phyloP scores from a whole-genome alignment of 2,329 filamentous ascomycete genomes.

The Zasmidium cellare region DNA sequence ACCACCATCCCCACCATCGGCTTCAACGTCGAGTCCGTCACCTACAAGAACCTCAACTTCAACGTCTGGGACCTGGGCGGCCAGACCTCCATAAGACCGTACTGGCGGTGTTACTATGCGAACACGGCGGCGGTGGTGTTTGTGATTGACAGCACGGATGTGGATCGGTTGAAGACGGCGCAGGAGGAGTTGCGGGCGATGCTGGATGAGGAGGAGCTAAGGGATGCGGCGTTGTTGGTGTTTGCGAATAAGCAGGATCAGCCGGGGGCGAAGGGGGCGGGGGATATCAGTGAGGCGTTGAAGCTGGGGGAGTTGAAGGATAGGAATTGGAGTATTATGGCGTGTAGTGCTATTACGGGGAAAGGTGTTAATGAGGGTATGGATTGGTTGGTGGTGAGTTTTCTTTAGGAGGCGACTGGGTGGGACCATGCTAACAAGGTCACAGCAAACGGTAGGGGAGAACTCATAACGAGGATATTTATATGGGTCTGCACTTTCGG shows the following conservation, averaged over 20 bases:
- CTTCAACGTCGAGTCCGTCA: conserved; percentile 98
- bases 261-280: conserved; percentile 91
- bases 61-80: conserved; percentile 99
- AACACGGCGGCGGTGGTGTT: conserved; percentile 99
- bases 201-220: conserved; percentile 94
- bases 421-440: conserved; percentile 5
- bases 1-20: conserved; percentile 99
- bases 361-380: conserved; percentile 94
- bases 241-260: conserved; percentile 99
- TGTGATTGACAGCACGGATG: conserved; percentile 97
- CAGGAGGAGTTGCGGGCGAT: conserved; percentile 91
- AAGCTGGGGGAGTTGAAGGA: conserved; percentile 88
- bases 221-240: conserved; percentile 84
- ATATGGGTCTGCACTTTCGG: too few relatives aligned
- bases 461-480: conserved; percentile 13
- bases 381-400: conserved; percentile 92
- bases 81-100: conserved; percentile 97
- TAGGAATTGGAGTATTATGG: conserved; percentile 98
- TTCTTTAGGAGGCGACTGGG: not conserved
- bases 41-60: conserved; percentile 97
- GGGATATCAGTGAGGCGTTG: conserved; percentile 92
- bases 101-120: conserved; percentile 99
- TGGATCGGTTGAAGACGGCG: conserved; percentile 88
- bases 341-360: conserved; percentile 93
- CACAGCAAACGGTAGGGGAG: conserved; percentile 28